Percentiles rank a stretch among this genome's conserved stretches.
These are phyloP conservation scores for Corylus americana DNA, from an alignment of 306 rosid genomes.

Conservation along the genomic window DNA sequence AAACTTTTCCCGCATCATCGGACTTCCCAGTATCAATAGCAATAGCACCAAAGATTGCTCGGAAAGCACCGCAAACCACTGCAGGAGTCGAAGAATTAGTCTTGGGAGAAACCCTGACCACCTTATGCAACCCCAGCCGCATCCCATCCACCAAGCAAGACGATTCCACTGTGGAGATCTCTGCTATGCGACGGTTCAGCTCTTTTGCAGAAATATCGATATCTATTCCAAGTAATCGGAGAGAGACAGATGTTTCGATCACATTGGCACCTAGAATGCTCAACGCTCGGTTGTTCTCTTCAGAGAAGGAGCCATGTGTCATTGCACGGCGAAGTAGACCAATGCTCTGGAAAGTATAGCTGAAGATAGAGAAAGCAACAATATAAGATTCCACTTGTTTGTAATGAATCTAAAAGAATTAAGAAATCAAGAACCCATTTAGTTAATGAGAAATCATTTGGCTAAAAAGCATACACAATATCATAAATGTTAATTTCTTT, in stretches of 20 bases:
- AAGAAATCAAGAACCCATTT: background rate
- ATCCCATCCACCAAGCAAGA: conserved; percentile 53
- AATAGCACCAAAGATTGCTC: conserved; percentile 72
- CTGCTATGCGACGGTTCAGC: conserved; percentile 42
- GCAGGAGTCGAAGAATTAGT: conserved; percentile 56
- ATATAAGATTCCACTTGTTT: background rate
- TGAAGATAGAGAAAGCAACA: conserved; percentile 20
- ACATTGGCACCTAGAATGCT: conserved; percentile 50
- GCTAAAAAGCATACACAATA: background rate
- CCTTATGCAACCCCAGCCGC: conserved; percentile 51
- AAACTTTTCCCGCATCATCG: conserved; percentile 54
- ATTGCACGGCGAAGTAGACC: conserved; percentile 70
- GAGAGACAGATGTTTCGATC: conserved; percentile 47
- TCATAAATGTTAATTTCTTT: background rate
- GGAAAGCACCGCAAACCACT: conserved; percentile 70
- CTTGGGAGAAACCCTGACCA: conserved; percentile 63
- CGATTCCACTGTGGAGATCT: conserved; percentile 44
- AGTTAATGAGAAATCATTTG: background rate
- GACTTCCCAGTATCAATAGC: conserved; percentile 51
- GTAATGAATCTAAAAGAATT: background rate
- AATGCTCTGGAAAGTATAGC: conserved; percentile 49
- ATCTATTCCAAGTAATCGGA: conserved; percentile 38
- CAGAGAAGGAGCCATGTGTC: conserved; percentile 82
- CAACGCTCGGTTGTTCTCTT: conserved; percentile 73
- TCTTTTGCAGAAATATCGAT: conserved; percentile 53